Percentiles rank a stretch among this genome's conserved stretches.
Conservation (phyloP, 345 rosid species). For the Boechera stricta region DNA sequence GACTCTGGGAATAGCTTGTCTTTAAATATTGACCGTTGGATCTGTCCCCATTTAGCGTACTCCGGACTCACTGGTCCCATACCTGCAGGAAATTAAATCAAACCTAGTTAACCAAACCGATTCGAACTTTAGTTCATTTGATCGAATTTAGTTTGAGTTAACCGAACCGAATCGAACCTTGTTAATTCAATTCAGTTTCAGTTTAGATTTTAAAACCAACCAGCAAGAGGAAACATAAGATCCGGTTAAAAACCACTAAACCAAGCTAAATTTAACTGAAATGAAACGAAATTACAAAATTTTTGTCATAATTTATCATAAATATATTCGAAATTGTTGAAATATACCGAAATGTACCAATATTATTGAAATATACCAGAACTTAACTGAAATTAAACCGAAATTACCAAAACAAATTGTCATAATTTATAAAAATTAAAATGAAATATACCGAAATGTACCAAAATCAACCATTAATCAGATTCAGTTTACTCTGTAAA, state of each 20-base stretch:
- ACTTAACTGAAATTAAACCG: too few relatives aligned
- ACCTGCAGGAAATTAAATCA: background rate
- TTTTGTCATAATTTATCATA: too few relatives aligned
- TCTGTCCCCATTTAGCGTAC: constrained; percentile 63
- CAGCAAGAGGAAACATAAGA: background rate
- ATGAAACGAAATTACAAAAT: background rate
- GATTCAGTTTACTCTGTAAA: too few relatives aligned
- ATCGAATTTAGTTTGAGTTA: background rate
- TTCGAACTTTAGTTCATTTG: background rate
- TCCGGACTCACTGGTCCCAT: constrained; percentile 71
- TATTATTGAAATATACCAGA: too few relatives aligned
- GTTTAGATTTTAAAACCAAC: background rate
- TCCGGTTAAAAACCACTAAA: background rate
- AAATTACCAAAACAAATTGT: too few relatives aligned
- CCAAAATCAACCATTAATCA: too few relatives aligned
- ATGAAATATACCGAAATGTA: too few relatives aligned
- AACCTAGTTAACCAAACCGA: background rate
- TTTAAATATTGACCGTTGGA: constrained; percentile 69
- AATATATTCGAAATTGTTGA: background rate
- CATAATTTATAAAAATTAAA: too few relatives aligned
- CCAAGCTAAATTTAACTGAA: background rate
- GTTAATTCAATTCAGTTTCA: background rate
- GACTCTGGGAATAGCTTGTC: constrained; percentile 88
- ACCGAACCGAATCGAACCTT: background rate
- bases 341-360: background rate